Evolutionary conservation across 2,329 filamentous ascomycete species (phyloP), one percentile per base, ranked within the genome.

Genomic region (Cladosporium sp.): DNA sequence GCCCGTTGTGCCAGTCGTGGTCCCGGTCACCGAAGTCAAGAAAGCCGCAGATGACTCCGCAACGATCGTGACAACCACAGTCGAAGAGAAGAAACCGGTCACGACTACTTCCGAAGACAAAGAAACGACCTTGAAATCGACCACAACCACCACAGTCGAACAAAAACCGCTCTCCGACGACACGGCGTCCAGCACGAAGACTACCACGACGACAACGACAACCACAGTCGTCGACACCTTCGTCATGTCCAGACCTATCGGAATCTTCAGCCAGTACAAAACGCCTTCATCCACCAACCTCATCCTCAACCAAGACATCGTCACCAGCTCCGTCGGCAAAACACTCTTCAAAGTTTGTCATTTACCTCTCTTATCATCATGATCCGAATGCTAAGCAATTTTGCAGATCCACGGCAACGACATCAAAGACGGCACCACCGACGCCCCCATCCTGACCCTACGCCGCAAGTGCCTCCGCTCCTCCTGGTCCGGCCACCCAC

Each of bases 291-390:
- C 61, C 49, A 55, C 33, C 23, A 63, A 23, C 16, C 50, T 63
- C 23, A 33, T 37, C 16, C 49, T 63, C 23, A 63, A 55, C 61
- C 56, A 63, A 56, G 50, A 63, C 18, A 16, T 63, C 50, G 61
- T 63, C 23, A 63, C 61, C 26, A 40, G 56, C 26, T 63, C 61
- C 26, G 26, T 40, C 11, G 61, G 61, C 49, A 55, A 56, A 52
- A 49, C 50, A 0, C n/a, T 63, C 26, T 63, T 63, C 61, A 63
- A 63, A 35, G 61, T 56, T 16, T 16, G 18, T 3, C 35, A 26
- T 18, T 16, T 2, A 5, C 28, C 12, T 21, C 21, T 4, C 18
- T 7, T 16, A 33, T 12, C 31, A 29, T 3, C 12, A 14, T 11
- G 29, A 14, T 12, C 5, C 8, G 11, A 28, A 14, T 14, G 7